A percentile compares a stretch with the other conserved stretches of the same genome.
Evolutionary conservation across 2,329 filamentous ascomycete species (phyloP).

Genomic region (Capronia coronata): DNA sequence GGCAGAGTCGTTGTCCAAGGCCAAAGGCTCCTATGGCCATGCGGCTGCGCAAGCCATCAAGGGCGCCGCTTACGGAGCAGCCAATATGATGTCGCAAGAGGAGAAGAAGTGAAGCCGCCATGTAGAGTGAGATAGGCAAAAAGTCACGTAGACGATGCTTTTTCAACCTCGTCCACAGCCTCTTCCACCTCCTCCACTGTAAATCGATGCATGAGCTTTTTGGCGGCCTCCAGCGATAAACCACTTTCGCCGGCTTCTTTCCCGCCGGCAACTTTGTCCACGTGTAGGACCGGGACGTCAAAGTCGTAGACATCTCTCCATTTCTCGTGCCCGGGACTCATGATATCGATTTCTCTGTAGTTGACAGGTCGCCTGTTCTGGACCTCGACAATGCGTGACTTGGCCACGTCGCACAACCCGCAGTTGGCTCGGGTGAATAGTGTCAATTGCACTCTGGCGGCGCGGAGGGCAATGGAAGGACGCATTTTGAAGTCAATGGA

Average conservation of each 20-base stretch:
- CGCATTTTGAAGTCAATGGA: conserved; percentile 15
- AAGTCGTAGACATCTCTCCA: conserved; percentile 60
- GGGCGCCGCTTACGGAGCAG: conserved; percentile 26
- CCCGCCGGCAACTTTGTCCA: conserved; percentile 40
- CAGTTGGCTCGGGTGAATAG: conserved; percentile 57
- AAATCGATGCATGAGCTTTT: conserved; percentile 59
- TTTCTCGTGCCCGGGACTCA: conserved; percentile 46
- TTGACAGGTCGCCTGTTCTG: conserved; percentile 46
- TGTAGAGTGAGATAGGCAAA: no score
- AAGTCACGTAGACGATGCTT: conserved; percentile 1
- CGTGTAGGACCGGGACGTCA: conserved; percentile 58
- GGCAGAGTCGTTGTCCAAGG: conserved; percentile 32
- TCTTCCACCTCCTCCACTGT: conserved; percentile 51
- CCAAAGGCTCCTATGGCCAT: conserved; percentile 31
- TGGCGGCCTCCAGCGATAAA: conserved; percentile 41
- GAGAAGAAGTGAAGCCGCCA: conserved; percentile 11
- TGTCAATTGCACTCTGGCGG: conserved; percentile 42
- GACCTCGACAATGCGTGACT: conserved; percentile 49
- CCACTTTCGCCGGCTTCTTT: conserved; percentile 23
- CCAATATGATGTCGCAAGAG: conserved; percentile 18
- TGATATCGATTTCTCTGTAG: conserved; percentile 55
- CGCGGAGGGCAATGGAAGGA: conserved; percentile 15
- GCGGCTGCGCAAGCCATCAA: conserved; percentile 26
- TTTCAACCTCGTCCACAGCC: conserved; percentile 47
- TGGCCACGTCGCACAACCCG: conserved; percentile 56